Evolutionary conservation across 306 rosid species (phyloP).

Genomic region (Trichosanthes cucumerina): DNA sequence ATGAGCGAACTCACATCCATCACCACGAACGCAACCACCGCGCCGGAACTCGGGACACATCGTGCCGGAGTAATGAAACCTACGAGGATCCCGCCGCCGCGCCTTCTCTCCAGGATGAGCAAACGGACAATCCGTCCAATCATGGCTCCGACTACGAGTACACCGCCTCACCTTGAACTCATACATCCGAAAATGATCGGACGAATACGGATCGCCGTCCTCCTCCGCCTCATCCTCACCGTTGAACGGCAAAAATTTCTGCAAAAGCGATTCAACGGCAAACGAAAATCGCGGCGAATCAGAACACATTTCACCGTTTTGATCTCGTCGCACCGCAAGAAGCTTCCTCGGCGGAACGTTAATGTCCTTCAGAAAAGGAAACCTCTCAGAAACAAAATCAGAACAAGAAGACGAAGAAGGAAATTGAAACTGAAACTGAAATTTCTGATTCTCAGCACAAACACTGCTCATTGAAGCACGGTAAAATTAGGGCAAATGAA

Average conservation of each 20-base stretch:
- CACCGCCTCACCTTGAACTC: constrained; percentile 88
- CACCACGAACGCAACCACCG: constrained; percentile 57
- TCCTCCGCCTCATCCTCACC: constrained; percentile 27
- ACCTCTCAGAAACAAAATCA: constrained; percentile 15
- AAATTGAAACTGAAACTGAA: constrained; percentile 21
- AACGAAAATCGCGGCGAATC: constrained; percentile 30
- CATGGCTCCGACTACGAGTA: constrained; percentile 86
- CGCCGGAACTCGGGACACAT: constrained; percentile 74
- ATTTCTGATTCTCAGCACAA: constrained; percentile 41
- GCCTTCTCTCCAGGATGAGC: constrained; percentile 90
- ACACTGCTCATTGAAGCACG: constrained; percentile 26
- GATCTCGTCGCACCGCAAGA: constrained; percentile 17
- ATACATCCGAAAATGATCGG: constrained; percentile 77
- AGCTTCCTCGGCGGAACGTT: constrained; percentile 72
- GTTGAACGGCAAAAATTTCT: constrained; percentile 47
- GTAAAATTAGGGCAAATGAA: background rate
- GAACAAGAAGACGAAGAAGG: constrained; percentile 20
- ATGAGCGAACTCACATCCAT: constrained; percentile 68
- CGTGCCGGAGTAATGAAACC: constrained; percentile 55
- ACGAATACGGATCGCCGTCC: constrained; percentile 46
- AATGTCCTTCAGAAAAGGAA: constrained; percentile 18
- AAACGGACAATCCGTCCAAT: constrained; percentile 95
- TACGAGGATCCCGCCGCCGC: constrained; percentile 68
- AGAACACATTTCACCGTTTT: constrained; percentile 24
- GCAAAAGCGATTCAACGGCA: constrained; percentile 41